phyloP scores from a whole-genome alignment of 2,329 filamentous ascomycete genomes.

The Fusarium sp. region DNA sequence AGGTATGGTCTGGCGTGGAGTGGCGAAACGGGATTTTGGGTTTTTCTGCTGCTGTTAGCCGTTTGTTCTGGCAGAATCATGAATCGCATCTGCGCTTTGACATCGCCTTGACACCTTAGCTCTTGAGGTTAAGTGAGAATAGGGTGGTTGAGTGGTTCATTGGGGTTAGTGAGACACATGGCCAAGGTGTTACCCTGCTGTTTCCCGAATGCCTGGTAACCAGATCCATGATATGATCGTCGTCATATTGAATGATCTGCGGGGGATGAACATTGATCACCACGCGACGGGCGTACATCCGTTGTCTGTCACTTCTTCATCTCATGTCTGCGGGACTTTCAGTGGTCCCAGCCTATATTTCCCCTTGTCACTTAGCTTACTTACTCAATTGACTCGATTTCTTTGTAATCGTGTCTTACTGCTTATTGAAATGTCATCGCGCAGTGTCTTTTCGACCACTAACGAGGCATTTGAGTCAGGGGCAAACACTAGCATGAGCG shows the following conservation, averaged over 20 bases:
- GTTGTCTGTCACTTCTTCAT: neutral
- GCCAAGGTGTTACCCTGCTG: neutral
- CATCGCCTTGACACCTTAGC: neutral
- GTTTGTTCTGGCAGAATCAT: neutral
- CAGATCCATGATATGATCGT: neutral
- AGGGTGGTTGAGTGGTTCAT: neutral
- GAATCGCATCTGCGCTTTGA: conserved; percentile 4
- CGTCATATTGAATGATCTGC: neutral
- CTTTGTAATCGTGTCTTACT: neutral
- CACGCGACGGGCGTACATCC: neutral
- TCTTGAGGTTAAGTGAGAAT: neutral
- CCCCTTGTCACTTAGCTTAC: neutral
- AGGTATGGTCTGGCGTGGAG: conserved; percentile 6
- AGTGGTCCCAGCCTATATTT: neutral
- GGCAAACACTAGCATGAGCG: neutral
- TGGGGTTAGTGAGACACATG: neutral
- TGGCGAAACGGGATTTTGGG: conserved; percentile 1
- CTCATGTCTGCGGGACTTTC: neutral
- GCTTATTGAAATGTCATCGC: neutral
- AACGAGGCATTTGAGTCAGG: neutral
- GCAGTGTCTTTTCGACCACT: no score
- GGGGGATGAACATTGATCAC: conserved; percentile 1
- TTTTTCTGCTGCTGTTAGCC: neutral
- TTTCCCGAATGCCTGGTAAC: conserved; percentile 1
- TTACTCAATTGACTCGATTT: neutral